A percentile compares a stretch with the other conserved stretches of the same genome.
Conservation (phyloP, 78 protist species). For the Guillardia theta region DNA sequence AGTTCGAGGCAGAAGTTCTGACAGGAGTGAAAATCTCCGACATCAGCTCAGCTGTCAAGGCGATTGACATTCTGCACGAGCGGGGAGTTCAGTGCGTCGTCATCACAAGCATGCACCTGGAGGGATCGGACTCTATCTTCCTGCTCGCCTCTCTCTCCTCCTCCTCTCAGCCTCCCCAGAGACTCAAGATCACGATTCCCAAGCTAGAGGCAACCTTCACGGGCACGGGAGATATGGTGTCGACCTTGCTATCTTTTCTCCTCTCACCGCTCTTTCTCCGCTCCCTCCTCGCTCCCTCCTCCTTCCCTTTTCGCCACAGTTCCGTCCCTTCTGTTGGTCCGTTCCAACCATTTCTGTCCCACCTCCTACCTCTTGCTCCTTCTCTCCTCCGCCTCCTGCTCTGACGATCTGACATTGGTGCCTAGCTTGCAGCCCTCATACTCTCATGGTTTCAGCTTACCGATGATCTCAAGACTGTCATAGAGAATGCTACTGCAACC, state of each 20-base stretch:
- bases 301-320: not conserved
- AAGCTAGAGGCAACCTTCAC: not conserved
- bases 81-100: not conserved
- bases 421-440: not conserved
- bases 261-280: not conserved
- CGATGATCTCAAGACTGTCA: not conserved
- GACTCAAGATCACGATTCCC: not conserved
- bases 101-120: not conserved
- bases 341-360: not conserved
- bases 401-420: too few relatives aligned
- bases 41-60: not conserved
- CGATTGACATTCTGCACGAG: not conserved
- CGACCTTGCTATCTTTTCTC: not conserved
- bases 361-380: not conserved
- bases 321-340: not conserved
- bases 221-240: not conserved
- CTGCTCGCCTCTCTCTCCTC: not conserved
- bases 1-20: conserved; percentile 8
- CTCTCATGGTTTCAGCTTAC: not conserved
- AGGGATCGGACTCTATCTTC: not conserved
- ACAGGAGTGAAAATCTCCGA: not conserved
- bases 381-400: not conserved
- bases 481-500: not conserved
- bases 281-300: not conserved
- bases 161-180: too few relatives aligned